These are phyloP conservation scores for Diutina ranongensis DNA, from an alignment of 1,139 yeast species.

Conservation along the genomic window DNA sequence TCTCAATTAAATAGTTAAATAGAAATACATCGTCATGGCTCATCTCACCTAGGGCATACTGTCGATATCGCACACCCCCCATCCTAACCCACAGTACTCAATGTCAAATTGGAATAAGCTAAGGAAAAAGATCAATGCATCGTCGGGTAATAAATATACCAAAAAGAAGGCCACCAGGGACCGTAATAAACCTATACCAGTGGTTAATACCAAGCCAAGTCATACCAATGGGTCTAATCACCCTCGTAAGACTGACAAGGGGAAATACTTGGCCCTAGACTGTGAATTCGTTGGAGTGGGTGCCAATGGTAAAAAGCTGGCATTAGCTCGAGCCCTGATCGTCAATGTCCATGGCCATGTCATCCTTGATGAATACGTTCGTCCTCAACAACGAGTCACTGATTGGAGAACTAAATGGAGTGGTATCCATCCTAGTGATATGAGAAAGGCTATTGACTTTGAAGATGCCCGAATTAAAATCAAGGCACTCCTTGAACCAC, in stretches of 20 bases:
- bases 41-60: too few relatives aligned
- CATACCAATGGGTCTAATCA: not conserved
- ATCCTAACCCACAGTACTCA: too few relatives aligned
- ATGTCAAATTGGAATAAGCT: not conserved
- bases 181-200: too few relatives aligned
- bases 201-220: not conserved
- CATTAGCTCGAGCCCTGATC: constrained; percentile 75
- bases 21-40: too few relatives aligned
- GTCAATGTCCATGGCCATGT: constrained; percentile 74
- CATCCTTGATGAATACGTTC: constrained; percentile 62
- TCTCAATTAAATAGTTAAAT: not conserved
- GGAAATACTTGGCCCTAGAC: constrained; percentile 73
- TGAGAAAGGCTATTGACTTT: constrained; percentile 56
- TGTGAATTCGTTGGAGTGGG: constrained; percentile 96
- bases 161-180: too few relatives aligned
- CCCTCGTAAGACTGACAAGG: constrained; percentile 20
- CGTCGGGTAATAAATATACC: not conserved
- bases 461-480: constrained; percentile 54
- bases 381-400: constrained; percentile 63
- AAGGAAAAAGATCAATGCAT: not conserved
- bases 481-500: constrained; percentile 34
- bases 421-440: constrained; percentile 63
- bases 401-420: constrained; percentile 96
- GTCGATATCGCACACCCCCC: too few relatives aligned
- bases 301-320: constrained; percentile 47